phyloP scores from a whole-genome alignment of 441 rosid species.

The Lepidium campestre region DNA sequence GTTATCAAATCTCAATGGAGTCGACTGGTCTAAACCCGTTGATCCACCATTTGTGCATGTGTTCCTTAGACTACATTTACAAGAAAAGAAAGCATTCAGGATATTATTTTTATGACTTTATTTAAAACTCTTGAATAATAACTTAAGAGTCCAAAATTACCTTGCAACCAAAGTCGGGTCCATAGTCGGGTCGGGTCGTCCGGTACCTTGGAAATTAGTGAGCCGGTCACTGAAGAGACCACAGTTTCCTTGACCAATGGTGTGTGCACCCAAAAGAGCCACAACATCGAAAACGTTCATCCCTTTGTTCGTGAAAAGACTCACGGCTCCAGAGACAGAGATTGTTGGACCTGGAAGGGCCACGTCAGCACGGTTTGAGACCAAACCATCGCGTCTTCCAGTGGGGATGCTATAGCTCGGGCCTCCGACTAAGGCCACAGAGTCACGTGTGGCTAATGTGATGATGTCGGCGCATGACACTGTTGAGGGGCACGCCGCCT shows the following conservation, averaged over 20 bases:
- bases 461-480: constrained; percentile 72
- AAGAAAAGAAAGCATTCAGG: neutral
- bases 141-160: neutral
- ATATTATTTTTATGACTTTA: neutral
- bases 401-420: constrained; percentile 50
- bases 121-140: neutral
- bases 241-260: constrained; percentile 60
- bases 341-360: constrained; percentile 46
- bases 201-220: constrained; percentile 37
- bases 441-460: constrained; percentile 58
- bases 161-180: constrained; percentile 35
- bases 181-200: constrained; percentile 48
- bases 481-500: constrained; percentile 44
- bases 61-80: constrained; percentile 27
- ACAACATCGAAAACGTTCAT: constrained; percentile 49
- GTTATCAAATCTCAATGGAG: constrained; percentile 46
- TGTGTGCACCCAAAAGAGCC: constrained; percentile 66
- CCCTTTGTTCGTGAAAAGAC: constrained; percentile 35
- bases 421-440: constrained; percentile 48
- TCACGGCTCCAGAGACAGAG: constrained; percentile 34
- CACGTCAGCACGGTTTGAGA: constrained; percentile 36
- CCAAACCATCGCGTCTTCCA: constrained; percentile 58
- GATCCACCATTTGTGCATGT: constrained; percentile 40
- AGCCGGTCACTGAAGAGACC: constrained; percentile 47
- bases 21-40: constrained; percentile 52